phyloP scores from a whole-genome alignment of 2,329 filamentous ascomycete genomes.

The Aspergillus chevalieri region DNA sequence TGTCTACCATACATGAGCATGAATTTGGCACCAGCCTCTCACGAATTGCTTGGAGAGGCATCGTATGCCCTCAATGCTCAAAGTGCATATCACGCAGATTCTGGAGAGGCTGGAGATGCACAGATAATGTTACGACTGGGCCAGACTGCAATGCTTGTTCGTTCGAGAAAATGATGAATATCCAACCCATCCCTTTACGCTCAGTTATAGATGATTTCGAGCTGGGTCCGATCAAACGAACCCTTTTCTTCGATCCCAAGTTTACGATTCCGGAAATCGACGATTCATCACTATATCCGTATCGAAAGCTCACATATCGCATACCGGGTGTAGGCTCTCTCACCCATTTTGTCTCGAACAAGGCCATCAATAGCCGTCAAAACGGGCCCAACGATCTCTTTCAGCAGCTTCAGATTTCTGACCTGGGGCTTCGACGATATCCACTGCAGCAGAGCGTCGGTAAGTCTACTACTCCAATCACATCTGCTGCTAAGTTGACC shows the following conservation, averaged over 20 bases:
- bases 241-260: slow-evolving; percentile 20
- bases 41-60: slow-evolving; percentile 52
- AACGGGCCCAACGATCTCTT: slow-evolving; percentile 60
- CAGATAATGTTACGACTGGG: slow-evolving; percentile 8
- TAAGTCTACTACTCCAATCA: slow-evolving; percentile 13
- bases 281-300: slow-evolving; percentile 23
- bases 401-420: slow-evolving; percentile 37
- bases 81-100: slow-evolving; percentile 55
- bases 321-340: slow-evolving; percentile 40
- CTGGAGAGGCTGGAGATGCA: slow-evolving; percentile 60
- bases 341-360: slow-evolving; percentile 53
- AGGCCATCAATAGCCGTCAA: slow-evolving; percentile 43
- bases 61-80: slow-evolving; percentile 60
- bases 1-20: slow-evolving; percentile 32
- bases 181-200: slow-evolving; percentile 23
- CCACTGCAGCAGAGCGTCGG: slow-evolving; percentile 27
- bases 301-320: slow-evolving; percentile 27
- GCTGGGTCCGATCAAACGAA: slow-evolving; percentile 21
- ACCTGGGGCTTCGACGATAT: slow-evolving; percentile 45
- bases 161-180: slow-evolving; percentile 35
- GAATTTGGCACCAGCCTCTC: slow-evolving; percentile 43
- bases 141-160: slow-evolving; percentile 40
- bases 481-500: not conserved
- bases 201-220: slow-evolving; percentile 29
- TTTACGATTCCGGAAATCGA: slow-evolving; percentile 24